A percentile compares a stretch with the other conserved stretches of the same genome.
Evolutionary conservation across 1,284 basidiomycete species (phyloP).

Genomic region (Cryptococcus neoformans): DNA sequence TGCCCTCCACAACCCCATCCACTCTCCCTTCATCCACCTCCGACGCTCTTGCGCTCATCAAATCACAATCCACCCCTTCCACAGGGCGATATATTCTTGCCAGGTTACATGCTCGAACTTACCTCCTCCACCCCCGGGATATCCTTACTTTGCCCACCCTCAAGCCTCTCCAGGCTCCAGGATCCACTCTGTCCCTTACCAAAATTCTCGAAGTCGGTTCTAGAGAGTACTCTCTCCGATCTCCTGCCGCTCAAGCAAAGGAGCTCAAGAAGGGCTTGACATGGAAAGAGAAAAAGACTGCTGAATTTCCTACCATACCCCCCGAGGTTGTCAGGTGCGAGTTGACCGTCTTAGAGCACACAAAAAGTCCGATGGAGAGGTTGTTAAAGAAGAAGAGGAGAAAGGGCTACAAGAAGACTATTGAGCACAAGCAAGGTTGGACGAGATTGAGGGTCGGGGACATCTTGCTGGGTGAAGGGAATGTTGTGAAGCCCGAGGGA

Average conservation of each 20-base stretch:
- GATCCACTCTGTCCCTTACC: constrained; percentile 78
- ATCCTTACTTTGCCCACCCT: constrained; percentile 87
- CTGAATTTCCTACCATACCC: constrained; percentile 27
- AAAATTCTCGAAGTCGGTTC: constrained; percentile 92
- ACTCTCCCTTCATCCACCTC: constrained; percentile 27
- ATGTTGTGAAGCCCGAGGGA: background rate
- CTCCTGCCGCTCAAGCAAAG: constrained; percentile 57
- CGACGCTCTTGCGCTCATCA: constrained; percentile 49
- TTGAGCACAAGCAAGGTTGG: constrained; percentile 88
- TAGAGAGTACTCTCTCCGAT: constrained; percentile 74
- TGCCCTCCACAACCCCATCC: constrained; percentile 19
- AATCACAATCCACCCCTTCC: constrained; percentile 53
- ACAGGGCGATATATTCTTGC: constrained; percentile 83
- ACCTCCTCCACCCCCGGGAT: constrained; percentile 84
- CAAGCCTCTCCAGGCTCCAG: constrained; percentile 58
- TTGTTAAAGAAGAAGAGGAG: constrained; percentile 95
- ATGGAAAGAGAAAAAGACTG: constrained; percentile 12
- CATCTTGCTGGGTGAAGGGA: constrained; percentile 49
- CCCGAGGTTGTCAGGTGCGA: constrained; percentile 62
- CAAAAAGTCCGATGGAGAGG: constrained; percentile 85
- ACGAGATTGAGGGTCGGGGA: constrained; percentile 82
- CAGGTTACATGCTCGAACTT: constrained; percentile 80
- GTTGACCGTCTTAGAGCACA: constrained; percentile 93
- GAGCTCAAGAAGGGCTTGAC: constrained; percentile 40
- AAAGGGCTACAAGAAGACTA: constrained; percentile 86